These are phyloP conservation scores for Termitomyces sp. DNA, from an alignment of 768 basidiomycete genomes.

Conservation along the genomic window DNA sequence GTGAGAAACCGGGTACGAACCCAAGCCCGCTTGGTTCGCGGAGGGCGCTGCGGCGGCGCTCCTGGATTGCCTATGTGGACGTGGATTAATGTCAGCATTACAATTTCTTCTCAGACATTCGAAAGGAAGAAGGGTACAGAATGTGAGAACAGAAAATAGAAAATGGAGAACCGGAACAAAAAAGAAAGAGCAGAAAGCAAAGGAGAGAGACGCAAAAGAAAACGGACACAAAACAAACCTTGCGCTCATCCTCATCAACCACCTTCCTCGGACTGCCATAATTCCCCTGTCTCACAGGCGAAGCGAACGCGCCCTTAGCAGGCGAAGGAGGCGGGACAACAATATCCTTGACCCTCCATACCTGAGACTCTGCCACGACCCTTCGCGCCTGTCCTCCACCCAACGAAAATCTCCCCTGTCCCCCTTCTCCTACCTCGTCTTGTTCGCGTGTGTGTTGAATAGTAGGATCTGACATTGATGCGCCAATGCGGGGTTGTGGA, in stretches of 20 bases:
- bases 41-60: slow-evolving; percentile 55
- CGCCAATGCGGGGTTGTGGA: slow-evolving; percentile 31
- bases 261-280: slow-evolving; percentile 17
- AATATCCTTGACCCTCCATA: slow-evolving; percentile 55
- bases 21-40: slow-evolving; percentile 42
- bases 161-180: background rate
- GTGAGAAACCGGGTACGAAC: slow-evolving; percentile 39
- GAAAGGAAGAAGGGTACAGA: too few relatives aligned
- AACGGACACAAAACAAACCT: slow-evolving; percentile 18
- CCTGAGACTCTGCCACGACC: slow-evolving; percentile 31
- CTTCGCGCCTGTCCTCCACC: slow-evolving; percentile 41
- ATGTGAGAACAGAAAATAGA: background rate
- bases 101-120: background rate
- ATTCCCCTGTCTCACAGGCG: background rate
- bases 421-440: background rate
- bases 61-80: slow-evolving; percentile 47
- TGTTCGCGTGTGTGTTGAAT: background rate
- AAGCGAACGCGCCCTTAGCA: background rate
- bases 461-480: background rate
- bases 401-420: slow-evolving; percentile 30
- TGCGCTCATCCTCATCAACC: slow-evolving; percentile 39
- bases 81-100: background rate
- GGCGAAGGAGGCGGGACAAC: slow-evolving; percentile 29
- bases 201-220: background rate
- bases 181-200: background rate